Evolutionary conservation across 1,284 basidiomycete genomes (phyloP).

Genomic region (Taiwanofungus camphoratus): DNA sequence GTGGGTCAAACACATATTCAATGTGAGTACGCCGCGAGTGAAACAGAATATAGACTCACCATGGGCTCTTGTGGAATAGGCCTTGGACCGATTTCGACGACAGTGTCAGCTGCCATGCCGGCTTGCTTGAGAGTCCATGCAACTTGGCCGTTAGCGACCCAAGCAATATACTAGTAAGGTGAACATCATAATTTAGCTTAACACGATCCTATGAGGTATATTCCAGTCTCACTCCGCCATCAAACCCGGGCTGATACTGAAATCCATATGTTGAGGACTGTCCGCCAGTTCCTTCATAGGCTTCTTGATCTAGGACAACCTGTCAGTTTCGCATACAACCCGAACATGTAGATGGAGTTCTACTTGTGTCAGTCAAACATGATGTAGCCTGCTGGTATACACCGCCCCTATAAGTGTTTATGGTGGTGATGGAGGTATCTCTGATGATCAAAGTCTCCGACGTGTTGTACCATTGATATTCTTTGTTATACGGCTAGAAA

Average conservation of each 20-base stretch:
- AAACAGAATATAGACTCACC: constrained; percentile 34
- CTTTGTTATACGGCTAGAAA: constrained; percentile 40
- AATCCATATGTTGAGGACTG: constrained; percentile 56
- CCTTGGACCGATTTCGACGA: constrained; percentile 65
- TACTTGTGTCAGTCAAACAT: constrained; percentile 25
- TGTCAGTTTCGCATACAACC: no score
- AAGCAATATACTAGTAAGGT: constrained; percentile 63
- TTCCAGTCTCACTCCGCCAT: constrained; percentile 30
- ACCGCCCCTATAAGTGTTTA: constrained; percentile 51
- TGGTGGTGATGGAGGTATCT: constrained; percentile 34
- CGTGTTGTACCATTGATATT: constrained; percentile 37
- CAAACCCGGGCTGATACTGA: constrained; percentile 48
- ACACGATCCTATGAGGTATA: not conserved
- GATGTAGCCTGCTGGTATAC: constrained; percentile 47
- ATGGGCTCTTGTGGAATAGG: constrained; percentile 83
- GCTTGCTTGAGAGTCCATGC: constrained; percentile 75
- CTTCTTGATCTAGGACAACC: constrained; percentile 28
- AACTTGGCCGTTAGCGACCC: constrained; percentile 60
- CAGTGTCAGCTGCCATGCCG: constrained; percentile 65
- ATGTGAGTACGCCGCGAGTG: not conserved
- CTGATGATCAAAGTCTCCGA: constrained; percentile 39
- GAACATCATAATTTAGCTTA: not conserved
- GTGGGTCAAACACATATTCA: not conserved
- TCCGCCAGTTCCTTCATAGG: constrained; percentile 38
- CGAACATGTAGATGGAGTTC: not conserved